These are phyloP conservation scores for Seminavis robusta DNA, from an alignment of 108 stramenopile species.

Conservation along the genomic window DNA sequence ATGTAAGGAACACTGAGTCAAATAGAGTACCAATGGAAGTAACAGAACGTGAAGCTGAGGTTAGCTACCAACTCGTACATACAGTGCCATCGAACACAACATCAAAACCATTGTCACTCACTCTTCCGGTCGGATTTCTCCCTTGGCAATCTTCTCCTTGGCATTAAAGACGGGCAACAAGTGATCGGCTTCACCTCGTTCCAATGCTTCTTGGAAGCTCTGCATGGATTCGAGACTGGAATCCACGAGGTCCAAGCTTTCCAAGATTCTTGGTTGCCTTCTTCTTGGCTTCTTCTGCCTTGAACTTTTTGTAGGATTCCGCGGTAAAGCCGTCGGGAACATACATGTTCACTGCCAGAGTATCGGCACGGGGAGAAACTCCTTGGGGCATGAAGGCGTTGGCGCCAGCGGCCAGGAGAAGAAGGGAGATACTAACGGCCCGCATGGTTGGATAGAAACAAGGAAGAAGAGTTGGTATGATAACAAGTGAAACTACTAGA, in stretches of 20 bases:
- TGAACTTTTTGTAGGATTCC: conserved; percentile 68
- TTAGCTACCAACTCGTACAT: not conserved
- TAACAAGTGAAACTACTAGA: too few species aligned
- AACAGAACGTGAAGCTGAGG: not conserved
- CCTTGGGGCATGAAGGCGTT: too few species aligned
- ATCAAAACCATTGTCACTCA: too few species aligned
- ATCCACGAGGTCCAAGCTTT: conserved; percentile 65
- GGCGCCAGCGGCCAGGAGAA: too few species aligned
- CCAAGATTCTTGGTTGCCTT: conserved; percentile 48
- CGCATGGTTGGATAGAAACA: too few species aligned
- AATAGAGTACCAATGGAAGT: not conserved
- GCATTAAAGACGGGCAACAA: conserved; percentile 70
- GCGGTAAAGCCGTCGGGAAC: conserved; percentile 79
- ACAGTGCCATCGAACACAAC: conserved; percentile 33
- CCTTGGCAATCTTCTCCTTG: conserved; percentile 48
- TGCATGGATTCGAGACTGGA: conserved; percentile 76
- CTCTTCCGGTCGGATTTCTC: conserved; percentile 69
- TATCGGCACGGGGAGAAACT: too few species aligned
- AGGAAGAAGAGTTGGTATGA: too few species aligned
- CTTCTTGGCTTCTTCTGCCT: conserved; percentile 55
- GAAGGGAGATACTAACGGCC: too few species aligned
- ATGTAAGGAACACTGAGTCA: conserved; percentile 40
- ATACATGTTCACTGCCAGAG: too few species aligned
- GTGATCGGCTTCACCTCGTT: conserved; percentile 70
- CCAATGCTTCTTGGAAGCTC: conserved; percentile 77